Conservation (phyloP, 352 stramenopile genomes). For the Globisporangium nodosum region DNA sequence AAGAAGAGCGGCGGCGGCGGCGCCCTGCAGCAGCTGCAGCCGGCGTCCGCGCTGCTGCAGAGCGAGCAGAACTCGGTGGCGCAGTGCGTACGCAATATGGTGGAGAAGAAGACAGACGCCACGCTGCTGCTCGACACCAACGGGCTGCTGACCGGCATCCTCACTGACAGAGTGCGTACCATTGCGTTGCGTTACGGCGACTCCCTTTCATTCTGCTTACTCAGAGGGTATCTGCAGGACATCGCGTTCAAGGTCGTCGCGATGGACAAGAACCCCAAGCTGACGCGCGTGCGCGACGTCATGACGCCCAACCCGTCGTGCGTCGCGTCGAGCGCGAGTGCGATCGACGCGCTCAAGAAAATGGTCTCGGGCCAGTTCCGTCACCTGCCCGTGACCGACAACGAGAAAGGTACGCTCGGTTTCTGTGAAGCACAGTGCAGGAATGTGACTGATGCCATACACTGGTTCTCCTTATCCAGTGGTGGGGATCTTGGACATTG, state of each 20-base stretch:
- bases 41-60: slow-evolving; percentile 65
- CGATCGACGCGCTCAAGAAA: slow-evolving; percentile 94
- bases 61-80: slow-evolving; percentile 63
- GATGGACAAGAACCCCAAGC: slow-evolving; percentile 70
- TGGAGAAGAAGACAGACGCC: slow-evolving; percentile 89
- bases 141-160: slow-evolving; percentile 91
- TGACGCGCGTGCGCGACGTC: slow-evolving; percentile 80
- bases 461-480: slow-evolving; percentile 33
- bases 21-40: slow-evolving; percentile 50
- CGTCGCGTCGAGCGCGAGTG: slow-evolving; percentile 88
- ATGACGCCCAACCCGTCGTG: slow-evolving; percentile 96
- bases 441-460: background rate
- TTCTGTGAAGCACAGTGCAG: no score
- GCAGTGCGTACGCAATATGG: slow-evolving; percentile 81
- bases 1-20: slow-evolving; percentile 13
- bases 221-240: slow-evolving; percentile 48
- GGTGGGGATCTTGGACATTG: slow-evolving; percentile 96
- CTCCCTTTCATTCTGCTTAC: background rate
- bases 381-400: slow-evolving; percentile 93
- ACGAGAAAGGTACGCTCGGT: slow-evolving; percentile 58
- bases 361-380: slow-evolving; percentile 97
- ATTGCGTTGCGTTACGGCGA: background rate
- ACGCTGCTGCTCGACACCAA: slow-evolving; percentile 87
- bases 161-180: slow-evolving; percentile 86
- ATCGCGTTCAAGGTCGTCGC: slow-evolving; percentile 93